Conservation (phyloP, 805 yeast genomes). For the Yarrowia phangngaensis region DNA sequence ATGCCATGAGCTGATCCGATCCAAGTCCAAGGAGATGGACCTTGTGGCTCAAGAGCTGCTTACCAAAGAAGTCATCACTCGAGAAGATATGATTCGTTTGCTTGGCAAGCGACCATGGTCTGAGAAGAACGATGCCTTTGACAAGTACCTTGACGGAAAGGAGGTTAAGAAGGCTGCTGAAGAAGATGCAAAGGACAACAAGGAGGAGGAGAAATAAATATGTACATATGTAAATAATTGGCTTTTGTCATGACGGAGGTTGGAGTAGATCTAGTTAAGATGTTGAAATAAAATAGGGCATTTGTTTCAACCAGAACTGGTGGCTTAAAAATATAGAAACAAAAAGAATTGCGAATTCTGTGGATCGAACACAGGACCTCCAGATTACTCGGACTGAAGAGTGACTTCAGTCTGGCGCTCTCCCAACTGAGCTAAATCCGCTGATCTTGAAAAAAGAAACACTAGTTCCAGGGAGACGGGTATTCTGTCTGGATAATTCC, state of each 20-base stretch:
- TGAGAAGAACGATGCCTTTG: slow-evolving; percentile 68
- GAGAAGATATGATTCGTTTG: slow-evolving; percentile 88
- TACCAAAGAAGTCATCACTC: slow-evolving; percentile 80
- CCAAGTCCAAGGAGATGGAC: slow-evolving; percentile 71
- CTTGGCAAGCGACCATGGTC: slow-evolving; percentile 91
- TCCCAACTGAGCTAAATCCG: slow-evolving; percentile 40
- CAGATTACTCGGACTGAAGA: slow-evolving; percentile 45
- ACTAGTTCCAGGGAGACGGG: too few relatives aligned
- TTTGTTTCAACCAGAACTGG: too few relatives aligned
- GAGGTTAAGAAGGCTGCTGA: slow-evolving; percentile 29
- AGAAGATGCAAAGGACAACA: slow-evolving; percentile 29
- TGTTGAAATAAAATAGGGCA: neutral
- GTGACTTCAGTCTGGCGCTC: slow-evolving; percentile 42
- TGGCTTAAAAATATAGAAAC: too few relatives aligned
- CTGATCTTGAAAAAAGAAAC: too few relatives aligned
- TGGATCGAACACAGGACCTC: slow-evolving; percentile 84
- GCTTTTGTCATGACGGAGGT: slow-evolving; percentile 1
- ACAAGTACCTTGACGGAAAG: slow-evolving; percentile 27
- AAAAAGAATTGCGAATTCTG: slow-evolving; percentile 42
- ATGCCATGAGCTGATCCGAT: slow-evolving; percentile 64
- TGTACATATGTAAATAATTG: slow-evolving; percentile 25
- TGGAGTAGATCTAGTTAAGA: neutral
- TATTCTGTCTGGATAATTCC: too few relatives aligned
- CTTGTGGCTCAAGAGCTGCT: slow-evolving; percentile 83
- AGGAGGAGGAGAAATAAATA: slow-evolving; percentile 19